Percentiles rank a stretch among this genome's conserved stretches.
These are phyloP conservation scores for Fusarium ramigenum DNA, from an alignment of 2,329 filamentous ascomycete genomes.

Conservation along the genomic window DNA sequence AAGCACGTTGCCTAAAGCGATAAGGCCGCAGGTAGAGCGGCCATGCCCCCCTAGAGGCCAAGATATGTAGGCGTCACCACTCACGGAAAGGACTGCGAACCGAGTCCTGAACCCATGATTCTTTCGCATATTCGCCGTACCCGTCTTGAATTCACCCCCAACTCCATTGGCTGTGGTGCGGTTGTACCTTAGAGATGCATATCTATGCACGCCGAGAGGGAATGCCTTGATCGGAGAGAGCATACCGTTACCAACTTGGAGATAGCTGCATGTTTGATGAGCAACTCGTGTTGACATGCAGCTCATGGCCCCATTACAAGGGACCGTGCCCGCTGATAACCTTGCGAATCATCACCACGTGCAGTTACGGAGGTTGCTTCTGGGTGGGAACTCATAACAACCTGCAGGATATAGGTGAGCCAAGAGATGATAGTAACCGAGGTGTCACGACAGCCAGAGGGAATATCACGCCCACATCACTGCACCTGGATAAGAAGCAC, in stretches of 20 bases:
- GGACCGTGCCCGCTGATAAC: conserved; percentile 22
- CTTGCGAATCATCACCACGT: conserved; percentile 26
- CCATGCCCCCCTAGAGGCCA: background rate
- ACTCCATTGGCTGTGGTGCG: background rate
- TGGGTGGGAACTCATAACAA: conserved; percentile 8
- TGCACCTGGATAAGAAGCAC: background rate
- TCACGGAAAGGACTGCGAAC: conserved; percentile 6
- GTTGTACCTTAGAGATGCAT: conserved; percentile 8
- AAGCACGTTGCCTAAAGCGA: conserved; percentile 1
- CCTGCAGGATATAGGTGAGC: conserved; percentile 20
- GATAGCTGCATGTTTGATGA: conserved; percentile 31
- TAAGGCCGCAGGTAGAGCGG: background rate
- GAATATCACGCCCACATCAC: background rate
- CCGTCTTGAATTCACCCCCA: background rate
- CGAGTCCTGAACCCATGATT: background rate
- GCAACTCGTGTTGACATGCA: conserved; percentile 33
- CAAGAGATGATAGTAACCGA: conserved; percentile 12
- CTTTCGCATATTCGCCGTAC: background rate
- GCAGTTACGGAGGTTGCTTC: conserved; percentile 11
- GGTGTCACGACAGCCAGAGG: background rate
- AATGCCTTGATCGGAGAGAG: conserved; percentile 8
- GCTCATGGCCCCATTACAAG: conserved; percentile 21
- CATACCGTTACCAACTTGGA: conserved; percentile 23
- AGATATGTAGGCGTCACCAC: conserved; percentile 4
- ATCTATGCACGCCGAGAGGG: conserved; percentile 19